Evolutionary conservation across 75 land plant species (phyloP), one percentile per base, ranked within the genome.

Genomic region (Larix kaempferi): DNA sequence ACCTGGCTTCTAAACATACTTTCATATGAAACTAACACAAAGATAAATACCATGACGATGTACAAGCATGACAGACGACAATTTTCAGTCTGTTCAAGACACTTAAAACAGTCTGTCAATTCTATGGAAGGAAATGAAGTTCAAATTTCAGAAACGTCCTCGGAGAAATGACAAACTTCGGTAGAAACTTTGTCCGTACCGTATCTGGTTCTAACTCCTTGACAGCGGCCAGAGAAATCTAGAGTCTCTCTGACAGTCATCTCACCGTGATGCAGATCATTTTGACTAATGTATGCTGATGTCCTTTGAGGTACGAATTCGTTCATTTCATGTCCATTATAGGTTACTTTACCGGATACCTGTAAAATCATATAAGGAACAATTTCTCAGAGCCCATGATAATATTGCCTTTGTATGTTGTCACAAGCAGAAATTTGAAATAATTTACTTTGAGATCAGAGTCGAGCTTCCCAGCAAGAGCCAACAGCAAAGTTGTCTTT

Each of bases 161-260:
- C 73, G 39, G 73, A 37, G 73, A 69, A 41, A 69, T 33, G 5
- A 19, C 8, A 44, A 41, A 3, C 52, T 69, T n/a, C 52, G 7
- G 73, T 13, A 6, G 54, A 49, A 69, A 69, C 21, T n/a, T 41
- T n/a, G n/a, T 69, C 23, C 82, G 56, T 62, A 77, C 95, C 94
- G 59, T 86, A 93, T 75, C 89, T 82, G 3, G 87, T 78, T 0
- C 98, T 96, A 41, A 91, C 87, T 4, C 98, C 98, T 56, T 91
- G 86, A 54, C 94, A 91, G 0, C 92, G 86, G 2, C 91, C 86
- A 8, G 92, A 88, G 74, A 95, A 95, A 74, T 93, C 98, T 17
- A 95, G 17, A 19, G 23, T 60, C 62, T 60, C 23, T 60, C 62
- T 60, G 62, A 60, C 62, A 60, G 62, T 95, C 88, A 95, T 83